phyloP scores from a whole-genome alignment of 2,329 filamentous ascomycete genomes.

The Colletotrichum orchidophilum region DNA sequence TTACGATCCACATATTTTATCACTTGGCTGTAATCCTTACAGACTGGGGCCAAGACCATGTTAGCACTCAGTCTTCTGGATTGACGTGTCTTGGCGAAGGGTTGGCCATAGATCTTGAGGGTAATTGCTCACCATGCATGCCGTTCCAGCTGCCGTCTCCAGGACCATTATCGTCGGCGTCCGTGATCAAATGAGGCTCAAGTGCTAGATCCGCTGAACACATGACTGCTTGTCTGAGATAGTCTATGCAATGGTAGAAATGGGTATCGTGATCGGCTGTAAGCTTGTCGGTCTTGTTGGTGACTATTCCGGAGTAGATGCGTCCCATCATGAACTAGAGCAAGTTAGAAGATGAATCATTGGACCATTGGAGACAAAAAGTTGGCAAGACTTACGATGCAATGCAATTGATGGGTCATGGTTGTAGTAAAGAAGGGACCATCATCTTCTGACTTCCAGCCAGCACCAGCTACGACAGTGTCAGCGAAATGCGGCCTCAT shows the following conservation, averaged over 20 bases:
- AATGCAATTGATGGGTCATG: slow-evolving; percentile 52
- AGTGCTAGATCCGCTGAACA: slow-evolving; percentile 48
- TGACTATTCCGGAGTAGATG: slow-evolving; percentile 42
- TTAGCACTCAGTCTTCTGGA: neutral
- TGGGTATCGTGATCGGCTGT: slow-evolving; percentile 44
- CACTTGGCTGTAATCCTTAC: slow-evolving; percentile 49
- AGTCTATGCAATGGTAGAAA: slow-evolving; percentile 53
- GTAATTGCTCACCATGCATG: slow-evolving; percentile 45
- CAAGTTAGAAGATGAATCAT: neutral
- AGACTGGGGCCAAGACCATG: slow-evolving; percentile 39
- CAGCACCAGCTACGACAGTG: slow-evolving; percentile 42
- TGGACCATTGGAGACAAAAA: neutral
- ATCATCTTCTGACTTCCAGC: slow-evolving; percentile 43
- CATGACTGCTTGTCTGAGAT: slow-evolving; percentile 52
- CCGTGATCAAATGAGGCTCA: slow-evolving; percentile 48
- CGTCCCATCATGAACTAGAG: slow-evolving; percentile 46
- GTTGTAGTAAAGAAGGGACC: slow-evolving; percentile 51
- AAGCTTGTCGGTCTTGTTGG: slow-evolving; percentile 34
- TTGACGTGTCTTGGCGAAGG: neutral
- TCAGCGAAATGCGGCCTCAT: neutral
- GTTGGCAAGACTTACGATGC: slow-evolving; percentile 42
- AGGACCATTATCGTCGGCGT: slow-evolving; percentile 49
- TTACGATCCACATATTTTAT: slow-evolving; percentile 47
- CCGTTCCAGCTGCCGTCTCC: slow-evolving; percentile 51
- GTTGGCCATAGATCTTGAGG: neutral